Conservation (phyloP, 345 rosid species). For the Euclidium syriacum region DNA sequence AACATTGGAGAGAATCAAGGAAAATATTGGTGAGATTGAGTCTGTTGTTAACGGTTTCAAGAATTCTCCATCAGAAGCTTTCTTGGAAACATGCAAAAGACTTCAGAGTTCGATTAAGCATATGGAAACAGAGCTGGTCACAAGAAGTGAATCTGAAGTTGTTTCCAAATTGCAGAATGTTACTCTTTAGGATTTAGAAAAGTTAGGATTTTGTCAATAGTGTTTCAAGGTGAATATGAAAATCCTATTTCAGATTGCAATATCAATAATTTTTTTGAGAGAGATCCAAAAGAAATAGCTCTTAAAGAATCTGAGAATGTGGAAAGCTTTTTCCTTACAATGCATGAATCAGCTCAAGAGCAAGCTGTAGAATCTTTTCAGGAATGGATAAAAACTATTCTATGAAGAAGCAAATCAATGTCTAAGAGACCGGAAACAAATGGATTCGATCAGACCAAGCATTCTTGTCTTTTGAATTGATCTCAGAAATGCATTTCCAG, state of each 20-base stretch:
- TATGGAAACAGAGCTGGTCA: slow-evolving; percentile 34
- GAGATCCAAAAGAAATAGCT: slow-evolving; percentile 20
- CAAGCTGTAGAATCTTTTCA: slow-evolving; percentile 2
- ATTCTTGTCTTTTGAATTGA: slow-evolving; percentile 33
- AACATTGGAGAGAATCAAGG: slow-evolving; percentile 38
- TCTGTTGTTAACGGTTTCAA: slow-evolving; percentile 37
- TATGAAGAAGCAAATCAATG: slow-evolving; percentile 2
- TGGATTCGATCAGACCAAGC: slow-evolving; percentile 62
- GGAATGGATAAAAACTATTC: slow-evolving; percentile 19
- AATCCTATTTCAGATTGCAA: slow-evolving; percentile 9
- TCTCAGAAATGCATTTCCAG: slow-evolving; percentile 48
- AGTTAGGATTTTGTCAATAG: background rate
- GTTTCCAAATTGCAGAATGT: slow-evolving; percentile 40
- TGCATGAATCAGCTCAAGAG: slow-evolving; percentile 16
- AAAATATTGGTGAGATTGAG: slow-evolving; percentile 26
- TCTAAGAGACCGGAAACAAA: slow-evolving; percentile 39
- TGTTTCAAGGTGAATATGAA: background rate
- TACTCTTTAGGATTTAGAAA: slow-evolving; percentile 9
- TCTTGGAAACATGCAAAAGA: slow-evolving; percentile 39
- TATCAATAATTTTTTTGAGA: slow-evolving; percentile 1
- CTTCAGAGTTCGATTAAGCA: slow-evolving; percentile 36
- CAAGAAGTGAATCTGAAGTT: slow-evolving; percentile 28
- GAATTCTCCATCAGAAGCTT: slow-evolving; percentile 34
- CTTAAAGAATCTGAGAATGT: slow-evolving; percentile 3
- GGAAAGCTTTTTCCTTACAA: slow-evolving; percentile 7